Conservation (phyloP, 2,329 filamentous ascomycete genomes). For the Phaeoacremonium minimum region DNA sequence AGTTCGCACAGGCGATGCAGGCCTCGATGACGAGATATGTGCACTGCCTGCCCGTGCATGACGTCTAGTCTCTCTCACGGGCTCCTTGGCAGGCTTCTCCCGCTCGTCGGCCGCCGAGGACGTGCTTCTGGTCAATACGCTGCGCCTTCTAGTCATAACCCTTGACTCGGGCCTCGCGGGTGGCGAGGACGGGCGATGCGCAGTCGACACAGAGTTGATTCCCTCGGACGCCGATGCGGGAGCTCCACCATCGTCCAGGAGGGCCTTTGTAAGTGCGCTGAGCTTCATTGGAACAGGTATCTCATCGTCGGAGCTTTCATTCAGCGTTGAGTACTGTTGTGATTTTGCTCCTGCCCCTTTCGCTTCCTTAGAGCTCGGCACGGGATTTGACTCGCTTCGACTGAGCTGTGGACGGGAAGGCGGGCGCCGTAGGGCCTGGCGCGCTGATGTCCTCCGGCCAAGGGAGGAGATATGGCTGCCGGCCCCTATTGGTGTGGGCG, state of each 20-base stretch:
- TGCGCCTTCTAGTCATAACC: slow-evolving; percentile 44
- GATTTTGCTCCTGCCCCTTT: slow-evolving; percentile 27
- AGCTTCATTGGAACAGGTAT: slow-evolving; percentile 89
- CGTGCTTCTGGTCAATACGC: slow-evolving; percentile 39
- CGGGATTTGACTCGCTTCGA: slow-evolving; percentile 41
- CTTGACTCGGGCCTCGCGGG: slow-evolving; percentile 35
- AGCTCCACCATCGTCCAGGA: slow-evolving; percentile 62
- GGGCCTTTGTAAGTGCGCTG: slow-evolving; percentile 84
- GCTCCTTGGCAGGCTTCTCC: slow-evolving; percentile 11
- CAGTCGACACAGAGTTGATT: slow-evolving; percentile 19
- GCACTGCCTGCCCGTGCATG: slow-evolving; percentile 43
- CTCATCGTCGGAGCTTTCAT: slow-evolving; percentile 93
- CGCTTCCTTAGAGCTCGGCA: slow-evolving; percentile 14
- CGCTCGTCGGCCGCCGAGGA: slow-evolving; percentile 37
- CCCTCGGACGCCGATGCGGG: slow-evolving; percentile 42
- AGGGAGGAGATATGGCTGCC: slow-evolving; percentile 38
- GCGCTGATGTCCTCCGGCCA: slow-evolving; percentile 48
- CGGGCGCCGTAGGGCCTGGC: slow-evolving; percentile 49
- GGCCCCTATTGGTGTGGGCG: slow-evolving; percentile 50
- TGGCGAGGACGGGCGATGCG: slow-evolving; percentile 15
- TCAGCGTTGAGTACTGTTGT: slow-evolving; percentile 46
- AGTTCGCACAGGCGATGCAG: slow-evolving; percentile 38
- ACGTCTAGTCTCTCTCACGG: slow-evolving; percentile 26
- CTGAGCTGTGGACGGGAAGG: slow-evolving; percentile 39
- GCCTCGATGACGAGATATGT: slow-evolving; percentile 34